Evolutionary conservation across 768 basidiomycete species (phyloP).

Genomic region (Clathrus columnatus): DNA sequence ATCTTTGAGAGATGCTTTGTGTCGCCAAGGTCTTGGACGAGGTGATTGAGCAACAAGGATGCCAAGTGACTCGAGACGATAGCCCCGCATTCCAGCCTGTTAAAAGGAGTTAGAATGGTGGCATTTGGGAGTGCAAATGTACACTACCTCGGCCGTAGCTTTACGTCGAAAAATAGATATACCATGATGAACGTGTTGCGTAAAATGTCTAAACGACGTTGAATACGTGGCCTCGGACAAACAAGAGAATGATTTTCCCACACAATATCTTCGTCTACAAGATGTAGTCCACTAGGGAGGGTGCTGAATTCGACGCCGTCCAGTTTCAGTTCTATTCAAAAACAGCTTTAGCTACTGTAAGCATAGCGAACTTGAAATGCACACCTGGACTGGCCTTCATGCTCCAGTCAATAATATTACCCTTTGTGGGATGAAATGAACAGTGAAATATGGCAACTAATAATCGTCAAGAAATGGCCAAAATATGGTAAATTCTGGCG

Average conservation of each 20-base stretch:
- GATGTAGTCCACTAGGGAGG: conserved; percentile 74
- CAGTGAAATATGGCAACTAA: conserved; percentile 77
- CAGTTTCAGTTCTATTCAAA: conserved; percentile 47
- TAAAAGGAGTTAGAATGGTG: not conserved
- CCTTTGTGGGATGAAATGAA: conserved; percentile 77
- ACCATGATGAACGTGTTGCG: conserved; percentile 57
- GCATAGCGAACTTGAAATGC: conserved; percentile 10
- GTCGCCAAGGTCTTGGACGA: conserved; percentile 68
- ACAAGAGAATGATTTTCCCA: conserved; percentile 33
- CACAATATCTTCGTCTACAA: conserved; percentile 74
- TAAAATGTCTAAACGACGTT: conserved; percentile 49
- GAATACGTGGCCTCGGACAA: not conserved
- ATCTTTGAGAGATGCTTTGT: conserved; percentile 53
- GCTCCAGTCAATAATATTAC: conserved; percentile 75
- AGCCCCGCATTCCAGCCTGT: conserved; percentile 61
- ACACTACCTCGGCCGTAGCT: conserved; percentile 42
- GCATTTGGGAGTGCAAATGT: not conserved
- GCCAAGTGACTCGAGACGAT: conserved; percentile 70
- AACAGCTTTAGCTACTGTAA: not conserved
- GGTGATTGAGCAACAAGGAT: conserved; percentile 57
- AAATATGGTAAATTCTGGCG: not conserved
- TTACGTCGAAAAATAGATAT: conserved; percentile 69
- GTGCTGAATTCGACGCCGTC: conserved; percentile 73
- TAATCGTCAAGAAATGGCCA: not conserved
- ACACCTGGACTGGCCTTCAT: conserved; percentile 60